Percentiles rank a stretch among this genome's conserved stretches.
Evolutionary conservation across 1,284 basidiomycete genomes (phyloP).

Genomic region (Schizophyllum amplum): DNA sequence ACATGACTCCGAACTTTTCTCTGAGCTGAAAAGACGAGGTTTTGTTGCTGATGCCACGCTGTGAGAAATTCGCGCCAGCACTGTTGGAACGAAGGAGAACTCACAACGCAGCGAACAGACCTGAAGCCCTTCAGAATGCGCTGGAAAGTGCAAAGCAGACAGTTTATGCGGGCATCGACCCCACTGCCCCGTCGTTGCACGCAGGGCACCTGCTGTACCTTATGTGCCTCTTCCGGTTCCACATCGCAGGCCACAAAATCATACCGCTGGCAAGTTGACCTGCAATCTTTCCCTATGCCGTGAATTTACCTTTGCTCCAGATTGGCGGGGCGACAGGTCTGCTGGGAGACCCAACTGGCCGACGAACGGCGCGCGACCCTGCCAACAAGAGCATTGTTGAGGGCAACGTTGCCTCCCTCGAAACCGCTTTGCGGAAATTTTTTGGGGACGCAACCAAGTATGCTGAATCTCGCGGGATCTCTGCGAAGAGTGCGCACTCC

Average conservation of each 20-base stretch:
- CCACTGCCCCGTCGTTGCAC: slow-evolving; percentile 84
- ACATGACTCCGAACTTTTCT: not conserved
- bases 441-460: slow-evolving; percentile 64
- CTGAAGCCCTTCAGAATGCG: not conserved
- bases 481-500: slow-evolving; percentile 13
- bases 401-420: slow-evolving; percentile 64
- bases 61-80: not conserved
- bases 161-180: slow-evolving; percentile 89
- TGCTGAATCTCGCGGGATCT: slow-evolving; percentile 32
- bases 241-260: slow-evolving; percentile 70
- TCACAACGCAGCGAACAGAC: not conserved
- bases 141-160: slow-evolving; percentile 27
- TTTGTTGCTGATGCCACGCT: not conserved
- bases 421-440: slow-evolving; percentile 61
- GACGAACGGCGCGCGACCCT: slow-evolving; percentile 74
- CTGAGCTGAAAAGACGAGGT: not conserved
- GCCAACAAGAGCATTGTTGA: slow-evolving; percentile 55
- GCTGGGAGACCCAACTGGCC: slow-evolving; percentile 95
- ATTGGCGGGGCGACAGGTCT: slow-evolving; percentile 94
- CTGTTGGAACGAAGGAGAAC: too few species aligned
- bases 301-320: slow-evolving; percentile 30
- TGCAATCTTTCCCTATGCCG: not conserved
- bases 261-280: slow-evolving; percentile 66
- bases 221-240: slow-evolving; percentile 83
- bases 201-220: slow-evolving; percentile 92